These are phyloP conservation scores for Acanthamoeba healyi DNA, from an alignment of 208 protist genomes.

Conservation along the genomic window DNA sequence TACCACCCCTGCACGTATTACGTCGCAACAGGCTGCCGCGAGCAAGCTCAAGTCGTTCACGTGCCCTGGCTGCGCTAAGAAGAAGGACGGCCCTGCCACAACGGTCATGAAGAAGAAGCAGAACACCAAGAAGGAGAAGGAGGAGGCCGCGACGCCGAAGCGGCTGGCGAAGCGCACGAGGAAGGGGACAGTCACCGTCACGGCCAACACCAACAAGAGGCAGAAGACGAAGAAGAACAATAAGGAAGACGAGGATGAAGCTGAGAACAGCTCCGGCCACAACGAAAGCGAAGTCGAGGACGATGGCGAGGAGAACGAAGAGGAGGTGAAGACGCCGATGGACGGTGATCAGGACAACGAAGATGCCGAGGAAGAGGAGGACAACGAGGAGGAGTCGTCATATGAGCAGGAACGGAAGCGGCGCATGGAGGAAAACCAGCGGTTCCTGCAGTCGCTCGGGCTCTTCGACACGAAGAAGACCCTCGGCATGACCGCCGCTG, in stretches of 20 bases:
- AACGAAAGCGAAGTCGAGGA: conserved; percentile 49
- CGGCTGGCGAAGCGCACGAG: neutral
- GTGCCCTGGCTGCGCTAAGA: neutral
- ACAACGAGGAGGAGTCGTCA: neutral
- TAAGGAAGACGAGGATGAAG: conserved; percentile 11
- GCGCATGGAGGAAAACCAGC: conserved; percentile 67
- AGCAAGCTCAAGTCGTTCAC: conserved; percentile 45
- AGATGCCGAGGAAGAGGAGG: neutral
- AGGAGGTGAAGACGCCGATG: neutral
- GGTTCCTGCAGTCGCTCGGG: conserved; percentile 63
- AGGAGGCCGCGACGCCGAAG: neutral
- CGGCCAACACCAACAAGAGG: neutral
- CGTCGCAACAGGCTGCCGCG: neutral
- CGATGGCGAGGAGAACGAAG: neutral
- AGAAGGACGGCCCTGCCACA: neutral
- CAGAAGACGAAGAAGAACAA: neutral
- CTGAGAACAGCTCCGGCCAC: conserved; percentile 51
- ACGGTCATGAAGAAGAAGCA: neutral
- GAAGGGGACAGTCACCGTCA: neutral
- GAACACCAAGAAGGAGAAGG: neutral
- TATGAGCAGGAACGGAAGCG: conserved; percentile 29
- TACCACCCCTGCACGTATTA: no score
- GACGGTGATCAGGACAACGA: neutral
- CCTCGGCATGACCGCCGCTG: neutral
- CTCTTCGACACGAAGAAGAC: neutral